A percentile compares a stretch with the other conserved stretches of the same genome.
Evolutionary conservation across 164 flowering plant species (phyloP).

Genomic region (Cinnamomum chago): DNA sequence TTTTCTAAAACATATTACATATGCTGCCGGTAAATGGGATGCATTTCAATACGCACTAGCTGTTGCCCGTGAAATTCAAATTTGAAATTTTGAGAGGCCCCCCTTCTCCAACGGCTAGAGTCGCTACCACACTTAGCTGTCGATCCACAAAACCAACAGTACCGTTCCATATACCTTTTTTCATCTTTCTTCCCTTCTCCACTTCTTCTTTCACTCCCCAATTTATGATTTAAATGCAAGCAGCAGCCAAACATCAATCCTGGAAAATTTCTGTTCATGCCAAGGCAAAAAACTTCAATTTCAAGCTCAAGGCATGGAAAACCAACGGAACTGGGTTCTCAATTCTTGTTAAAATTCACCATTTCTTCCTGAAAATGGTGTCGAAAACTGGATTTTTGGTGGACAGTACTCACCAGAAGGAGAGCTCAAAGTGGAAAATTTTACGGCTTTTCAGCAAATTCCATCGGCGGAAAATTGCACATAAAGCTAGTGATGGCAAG

Average conservation of each 20-base stretch:
- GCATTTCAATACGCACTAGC: neutral
- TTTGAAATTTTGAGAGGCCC: neutral
- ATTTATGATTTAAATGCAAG: conserved; percentile 12
- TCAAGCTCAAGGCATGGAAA: conserved; percentile 26
- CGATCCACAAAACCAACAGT: too few relatives aligned
- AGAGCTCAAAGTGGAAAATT: conserved; percentile 18
- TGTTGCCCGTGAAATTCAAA: neutral
- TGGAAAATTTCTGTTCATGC: conserved; percentile 27
- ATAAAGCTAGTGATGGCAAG: conserved; percentile 1
- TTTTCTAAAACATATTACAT: too few relatives aligned
- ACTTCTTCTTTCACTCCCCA: neutral
- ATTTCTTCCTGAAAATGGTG: conserved; percentile 14
- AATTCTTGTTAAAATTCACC: conserved; percentile 15
- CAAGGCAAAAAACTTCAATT: conserved; percentile 21
- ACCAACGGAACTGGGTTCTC: conserved; percentile 10
- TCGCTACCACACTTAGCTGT: neutral
- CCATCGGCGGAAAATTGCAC: neutral
- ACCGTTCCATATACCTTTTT: too few relatives aligned
- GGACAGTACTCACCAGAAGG: too few relatives aligned
- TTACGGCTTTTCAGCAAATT: conserved; percentile 10
- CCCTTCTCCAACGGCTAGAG: neutral
- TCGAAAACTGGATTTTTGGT: conserved; percentile 7
- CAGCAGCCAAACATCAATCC: conserved; percentile 13
- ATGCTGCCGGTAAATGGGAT: too few relatives aligned
- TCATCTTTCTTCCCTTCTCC: neutral